Evolutionary conservation across 306 rosid species (phyloP), one percentile per base, ranked within the genome.

Genomic region (Lagenaria siceraria): DNA sequence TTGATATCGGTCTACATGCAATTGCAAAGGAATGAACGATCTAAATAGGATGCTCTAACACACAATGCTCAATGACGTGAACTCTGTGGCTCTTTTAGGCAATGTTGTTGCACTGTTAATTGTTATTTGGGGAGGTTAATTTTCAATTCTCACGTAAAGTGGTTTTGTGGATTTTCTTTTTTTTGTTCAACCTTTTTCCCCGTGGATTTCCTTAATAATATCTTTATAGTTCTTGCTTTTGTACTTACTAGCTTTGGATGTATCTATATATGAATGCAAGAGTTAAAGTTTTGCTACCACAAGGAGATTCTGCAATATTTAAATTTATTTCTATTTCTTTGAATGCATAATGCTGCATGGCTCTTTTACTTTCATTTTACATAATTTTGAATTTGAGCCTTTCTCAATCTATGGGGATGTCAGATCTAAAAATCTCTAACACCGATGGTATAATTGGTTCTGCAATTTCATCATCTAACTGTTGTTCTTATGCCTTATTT

Each of bases 401-500:
- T 48, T 21, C 17, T 49, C 15, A 72, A 48, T 46, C 53, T 49
- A 51, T 51, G 18, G 58, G 21, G 38, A 49, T 15, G 12, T 15
- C 75, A 70, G n/a, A 48, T 71, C n/a, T 71, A 14, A 71, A 49
- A 24, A 27, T 73, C 46, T 51, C 56, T 51, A 15, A 27, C 29
- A 4, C 21, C 0, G 24, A 51, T 49, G 29, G 11, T 10, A 73
- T 49, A 11, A 8, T 29, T 51, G 61, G 22, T 73, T 60, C 17
- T 51, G 61, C 15, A 49, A 51, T 36, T 27, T 72, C 38, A 18
- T 73, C 19, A 31, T 71, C 40, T 73, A 73, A 73, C 14, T 27
- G 46, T 5, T 22, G 59, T 77, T 61, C 73, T 77, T 46, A 77
- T 43, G 12, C 55, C 79, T 42, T 75, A 25, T 27, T 76, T 89